phyloP scores from a whole-genome alignment of 257 asterid species.

The Solanum bulbocastanum region DNA sequence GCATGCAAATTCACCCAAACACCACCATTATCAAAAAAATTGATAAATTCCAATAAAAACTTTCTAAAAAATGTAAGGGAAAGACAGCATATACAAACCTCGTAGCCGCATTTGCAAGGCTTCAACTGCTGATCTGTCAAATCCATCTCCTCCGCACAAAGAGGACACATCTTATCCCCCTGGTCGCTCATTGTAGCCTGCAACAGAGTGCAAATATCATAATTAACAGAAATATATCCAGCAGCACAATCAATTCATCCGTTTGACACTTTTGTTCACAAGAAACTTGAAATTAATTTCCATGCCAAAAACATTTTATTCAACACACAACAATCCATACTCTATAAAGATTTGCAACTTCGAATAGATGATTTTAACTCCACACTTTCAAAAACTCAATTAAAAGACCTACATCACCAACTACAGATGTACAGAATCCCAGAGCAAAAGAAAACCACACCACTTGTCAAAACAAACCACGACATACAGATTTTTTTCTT shows the following conservation, averaged over 20 bases:
- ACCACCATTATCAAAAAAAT: not conserved
- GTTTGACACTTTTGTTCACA: not conserved
- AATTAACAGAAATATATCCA: not conserved
- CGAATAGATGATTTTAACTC: not conserved
- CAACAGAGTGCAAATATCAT: not conserved
- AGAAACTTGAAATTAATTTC: not conserved
- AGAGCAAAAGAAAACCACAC: not conserved
- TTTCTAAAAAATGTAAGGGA: not conserved
- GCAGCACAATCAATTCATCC: not conserved
- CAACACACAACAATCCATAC: not conserved
- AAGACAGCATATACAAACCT: conserved; percentile 27
- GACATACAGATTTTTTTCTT: not conserved
- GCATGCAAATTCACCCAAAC: not conserved
- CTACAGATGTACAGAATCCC: not conserved
- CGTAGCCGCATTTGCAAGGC: conserved; percentile 98
- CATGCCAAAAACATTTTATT: not conserved
- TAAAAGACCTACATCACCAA: not conserved
- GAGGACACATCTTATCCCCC: conserved; percentile 95
- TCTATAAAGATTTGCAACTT: not conserved
- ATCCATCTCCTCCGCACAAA: conserved; percentile 99
- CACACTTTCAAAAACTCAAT: not conserved
- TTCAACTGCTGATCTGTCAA: conserved; percentile 96
- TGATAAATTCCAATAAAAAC: not conserved
- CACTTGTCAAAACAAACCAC: not conserved
- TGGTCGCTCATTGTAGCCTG: conserved; percentile 80